phyloP scores from a whole-genome alignment of 1,284 basidiomycete genomes.

The Singerocomus rubriflavus region DNA sequence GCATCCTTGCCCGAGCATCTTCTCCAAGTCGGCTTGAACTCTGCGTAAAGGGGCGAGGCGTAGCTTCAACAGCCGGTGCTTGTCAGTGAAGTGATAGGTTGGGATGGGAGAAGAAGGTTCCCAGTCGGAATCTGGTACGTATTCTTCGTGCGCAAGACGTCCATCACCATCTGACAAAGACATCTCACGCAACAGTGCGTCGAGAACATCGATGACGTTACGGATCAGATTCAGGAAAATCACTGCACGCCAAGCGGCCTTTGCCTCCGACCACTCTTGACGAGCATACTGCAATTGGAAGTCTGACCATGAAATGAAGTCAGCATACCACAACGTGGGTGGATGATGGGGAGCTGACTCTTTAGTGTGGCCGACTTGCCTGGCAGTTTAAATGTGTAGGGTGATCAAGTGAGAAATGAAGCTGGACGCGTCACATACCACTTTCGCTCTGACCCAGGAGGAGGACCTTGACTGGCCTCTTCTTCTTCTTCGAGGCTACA shows the following conservation, averaged over 20 bases:
- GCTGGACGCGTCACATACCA: slow-evolving; percentile 29
- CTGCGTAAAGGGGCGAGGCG: slow-evolving; percentile 55
- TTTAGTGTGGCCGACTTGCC: slow-evolving; percentile 54
- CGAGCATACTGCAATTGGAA: slow-evolving; percentile 69
- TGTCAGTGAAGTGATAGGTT: slow-evolving; percentile 53
- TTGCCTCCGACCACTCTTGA: slow-evolving; percentile 65
- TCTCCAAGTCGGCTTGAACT: slow-evolving; percentile 59
- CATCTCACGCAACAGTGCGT: slow-evolving; percentile 56
- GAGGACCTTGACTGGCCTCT: slow-evolving; percentile 52
- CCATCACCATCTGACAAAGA: slow-evolving; percentile 40
- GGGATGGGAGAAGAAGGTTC: slow-evolving; percentile 25
- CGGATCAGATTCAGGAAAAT: slow-evolving; percentile 75
- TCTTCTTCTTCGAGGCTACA: slow-evolving; percentile 47
- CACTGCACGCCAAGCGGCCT: slow-evolving; percentile 67
- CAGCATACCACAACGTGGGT: neutral
- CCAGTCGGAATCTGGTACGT: slow-evolving; percentile 34
- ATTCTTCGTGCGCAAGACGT: slow-evolving; percentile 29
- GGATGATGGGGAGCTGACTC: slow-evolving; percentile 34
- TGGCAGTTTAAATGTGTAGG: slow-evolving; percentile 12
- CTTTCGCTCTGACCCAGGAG: slow-evolving; percentile 60
- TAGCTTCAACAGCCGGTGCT: slow-evolving; percentile 55
- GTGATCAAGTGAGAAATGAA: slow-evolving; percentile 37
- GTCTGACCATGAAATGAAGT: slow-evolving; percentile 38
- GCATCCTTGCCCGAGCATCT: slow-evolving; percentile 53
- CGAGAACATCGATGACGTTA: slow-evolving; percentile 59